Evolutionary conservation across 306 rosid species (phyloP).

Genomic region (Aeschynomene evenia): DNA sequence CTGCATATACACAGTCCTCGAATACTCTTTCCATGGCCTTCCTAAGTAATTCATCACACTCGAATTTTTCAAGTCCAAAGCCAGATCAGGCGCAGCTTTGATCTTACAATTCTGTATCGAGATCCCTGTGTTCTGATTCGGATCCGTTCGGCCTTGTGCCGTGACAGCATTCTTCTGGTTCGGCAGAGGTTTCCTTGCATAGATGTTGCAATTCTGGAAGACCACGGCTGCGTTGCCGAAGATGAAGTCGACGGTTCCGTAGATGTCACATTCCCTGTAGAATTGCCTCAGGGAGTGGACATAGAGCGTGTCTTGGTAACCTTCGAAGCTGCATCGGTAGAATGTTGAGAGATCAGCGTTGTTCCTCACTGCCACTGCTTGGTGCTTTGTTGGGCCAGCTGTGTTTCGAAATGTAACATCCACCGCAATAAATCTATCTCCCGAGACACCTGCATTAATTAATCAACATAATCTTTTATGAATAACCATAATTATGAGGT

Average conservation of each 20-base stretch:
- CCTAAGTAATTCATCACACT: slow-evolving; percentile 59
- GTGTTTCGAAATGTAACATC: slow-evolving; percentile 81
- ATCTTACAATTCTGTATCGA: slow-evolving; percentile 77
- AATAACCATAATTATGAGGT: too few relatives aligned
- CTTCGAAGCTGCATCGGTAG: slow-evolving; percentile 82
- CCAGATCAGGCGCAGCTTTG: slow-evolving; percentile 60
- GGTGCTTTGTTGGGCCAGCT: slow-evolving; percentile 73
- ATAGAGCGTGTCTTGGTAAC: slow-evolving; percentile 88
- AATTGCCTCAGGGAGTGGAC: slow-evolving; percentile 74
- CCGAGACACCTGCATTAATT: slow-evolving; percentile 58
- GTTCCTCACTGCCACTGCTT: slow-evolving; percentile 82
- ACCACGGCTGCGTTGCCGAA: slow-evolving; percentile 86
- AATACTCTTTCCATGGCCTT: slow-evolving; percentile 69
- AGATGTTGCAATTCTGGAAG: slow-evolving; percentile 63
- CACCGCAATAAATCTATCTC: slow-evolving; percentile 66
- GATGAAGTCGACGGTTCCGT: slow-evolving; percentile 78
- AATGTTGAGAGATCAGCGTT: slow-evolving; percentile 75
- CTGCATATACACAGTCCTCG: slow-evolving; percentile 75
- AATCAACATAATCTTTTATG: too few relatives aligned
- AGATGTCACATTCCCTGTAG: slow-evolving; percentile 68
- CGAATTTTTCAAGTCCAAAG: slow-evolving; percentile 16
- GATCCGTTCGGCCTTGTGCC: slow-evolving; percentile 74
- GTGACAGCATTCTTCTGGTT: slow-evolving; percentile 56
- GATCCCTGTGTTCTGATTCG: slow-evolving; percentile 65
- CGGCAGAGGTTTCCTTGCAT: slow-evolving; percentile 54